Conservation (phyloP, 768 basidiomycete genomes). For the Pilatotrama ljubarskyi region DNA sequence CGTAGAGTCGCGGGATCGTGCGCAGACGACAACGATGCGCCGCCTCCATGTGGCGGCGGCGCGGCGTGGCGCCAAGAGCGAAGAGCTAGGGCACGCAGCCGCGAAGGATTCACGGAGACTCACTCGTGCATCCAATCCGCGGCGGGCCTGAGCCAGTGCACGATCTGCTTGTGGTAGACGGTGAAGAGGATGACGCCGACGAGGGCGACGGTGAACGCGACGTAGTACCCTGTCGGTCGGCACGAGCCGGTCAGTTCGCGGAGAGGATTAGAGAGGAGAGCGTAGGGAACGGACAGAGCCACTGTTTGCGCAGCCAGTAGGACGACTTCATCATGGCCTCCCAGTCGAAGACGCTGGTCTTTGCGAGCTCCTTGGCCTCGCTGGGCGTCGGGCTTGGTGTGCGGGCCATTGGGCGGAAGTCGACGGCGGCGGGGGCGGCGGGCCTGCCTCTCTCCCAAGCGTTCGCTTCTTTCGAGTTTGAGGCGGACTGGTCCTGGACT, state of each 20-base stretch:
- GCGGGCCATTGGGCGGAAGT: conserved; percentile 26
- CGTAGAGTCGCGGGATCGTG: too few species aligned
- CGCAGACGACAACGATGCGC: too few species aligned
- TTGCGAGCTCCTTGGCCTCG: conserved; percentile 34
- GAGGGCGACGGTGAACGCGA: conserved; percentile 30
- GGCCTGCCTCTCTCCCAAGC: conserved; percentile 1
- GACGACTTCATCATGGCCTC: conserved; percentile 30
- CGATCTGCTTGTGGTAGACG: conserved; percentile 56
- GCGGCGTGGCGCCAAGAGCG: neutral
- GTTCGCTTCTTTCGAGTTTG: conserved; percentile 2
- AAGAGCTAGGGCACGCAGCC: neutral
- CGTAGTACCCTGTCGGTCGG: conserved; percentile 35
- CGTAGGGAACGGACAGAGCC: conserved; percentile 33
- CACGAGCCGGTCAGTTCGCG: neutral
- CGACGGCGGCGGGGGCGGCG: conserved; percentile 6
- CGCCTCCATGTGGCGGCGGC: too few species aligned
- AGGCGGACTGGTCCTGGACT: neutral
- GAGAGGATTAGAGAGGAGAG: neutral
- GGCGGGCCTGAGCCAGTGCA: conserved; percentile 63
- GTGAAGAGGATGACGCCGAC: conserved; percentile 42
- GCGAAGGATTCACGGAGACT: conserved; percentile 26
- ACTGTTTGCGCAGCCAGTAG: conserved; percentile 37
- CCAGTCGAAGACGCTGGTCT: conserved; percentile 32
- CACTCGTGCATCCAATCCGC: conserved; percentile 66
- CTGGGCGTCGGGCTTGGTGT: conserved; percentile 40